Percentiles rank a stretch among this genome's conserved stretches.
phyloP scores from a whole-genome alignment of 1,284 basidiomycete species.

The Leccinum angustisporum region DNA sequence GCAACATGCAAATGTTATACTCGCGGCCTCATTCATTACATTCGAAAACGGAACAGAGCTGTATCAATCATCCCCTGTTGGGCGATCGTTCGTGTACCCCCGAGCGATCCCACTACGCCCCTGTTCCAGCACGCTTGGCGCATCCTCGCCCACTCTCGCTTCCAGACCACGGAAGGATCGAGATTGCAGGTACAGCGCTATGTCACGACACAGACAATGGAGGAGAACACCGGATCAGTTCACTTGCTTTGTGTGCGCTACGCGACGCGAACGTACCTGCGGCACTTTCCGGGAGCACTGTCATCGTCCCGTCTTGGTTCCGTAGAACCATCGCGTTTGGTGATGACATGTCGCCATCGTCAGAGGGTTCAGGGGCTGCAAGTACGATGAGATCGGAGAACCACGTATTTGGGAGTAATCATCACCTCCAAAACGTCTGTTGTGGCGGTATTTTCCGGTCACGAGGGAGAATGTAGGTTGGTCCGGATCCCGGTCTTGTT shows the following conservation, averaged over 20 bases:
- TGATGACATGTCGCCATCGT: conserved; percentile 12
- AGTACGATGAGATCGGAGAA: conserved; percentile 1
- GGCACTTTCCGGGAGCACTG: conserved; percentile 63
- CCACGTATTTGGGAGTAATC: background rate
- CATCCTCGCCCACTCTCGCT: conserved; percentile 74
- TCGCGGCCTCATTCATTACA: background rate
- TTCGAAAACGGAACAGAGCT: background rate
- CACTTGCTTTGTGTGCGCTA: conserved; percentile 8
- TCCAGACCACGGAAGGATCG: conserved; percentile 87
- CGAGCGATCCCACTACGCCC: conserved; percentile 88
- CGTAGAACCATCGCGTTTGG: conserved; percentile 53
- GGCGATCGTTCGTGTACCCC: conserved; percentile 68
- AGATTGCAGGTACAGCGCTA: conserved; percentile 66
- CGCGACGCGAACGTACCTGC: conserved; percentile 49
- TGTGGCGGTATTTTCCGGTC: conserved; percentile 83
- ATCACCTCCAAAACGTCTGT: conserved; percentile 59
- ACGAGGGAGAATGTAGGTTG: conserved; percentile 83
- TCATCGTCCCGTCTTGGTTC: conserved; percentile 61
- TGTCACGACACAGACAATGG: conserved; percentile 1
- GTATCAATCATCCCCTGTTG: background rate
- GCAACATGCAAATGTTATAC: background rate
- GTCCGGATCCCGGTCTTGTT: conserved; percentile 50
- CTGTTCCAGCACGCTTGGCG: conserved; percentile 81
- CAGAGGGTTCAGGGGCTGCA: conserved; percentile 5
- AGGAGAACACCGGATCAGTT: background rate